A percentile compares a stretch with the other conserved stretches of the same genome.
These are phyloP conservation scores for Pseudogymnoascus pannorum DNA, from an alignment of 2,329 filamentous ascomycete genomes.

Conservation along the genomic window DNA sequence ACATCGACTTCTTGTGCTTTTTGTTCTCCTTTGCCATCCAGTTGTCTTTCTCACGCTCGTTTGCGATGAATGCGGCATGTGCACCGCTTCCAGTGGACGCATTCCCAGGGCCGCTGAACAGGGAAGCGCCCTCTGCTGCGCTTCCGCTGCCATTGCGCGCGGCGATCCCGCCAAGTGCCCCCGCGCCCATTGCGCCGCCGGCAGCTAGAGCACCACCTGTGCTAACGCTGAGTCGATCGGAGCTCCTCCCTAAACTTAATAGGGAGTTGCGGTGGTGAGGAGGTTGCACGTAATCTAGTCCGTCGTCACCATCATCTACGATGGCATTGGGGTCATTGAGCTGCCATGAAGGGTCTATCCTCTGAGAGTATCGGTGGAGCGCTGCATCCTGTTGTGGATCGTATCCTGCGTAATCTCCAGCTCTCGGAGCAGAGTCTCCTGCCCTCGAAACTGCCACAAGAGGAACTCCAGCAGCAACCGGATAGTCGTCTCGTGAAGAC, in stretches of 20 bases:
- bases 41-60: conserved; percentile 51
- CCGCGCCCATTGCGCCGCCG: conserved; percentile 16
- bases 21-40: conserved; percentile 55
- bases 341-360: conserved; percentile 24
- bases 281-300: conserved; percentile 49
- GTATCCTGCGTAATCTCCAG: conserved; percentile 13
- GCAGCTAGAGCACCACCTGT: conserved; percentile 37
- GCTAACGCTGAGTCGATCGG: not conserved
- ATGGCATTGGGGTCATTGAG: conserved; percentile 62
- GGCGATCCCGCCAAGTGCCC: conserved; percentile 23
- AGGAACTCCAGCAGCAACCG: not conserved
- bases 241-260: conserved; percentile 20
- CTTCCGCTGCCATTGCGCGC: conserved; percentile 27
- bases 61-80: not conserved
- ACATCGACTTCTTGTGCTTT: conserved; percentile 60
- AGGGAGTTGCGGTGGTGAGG: conserved; percentile 33
- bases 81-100: conserved; percentile 13
- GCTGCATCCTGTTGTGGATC: conserved; percentile 16
- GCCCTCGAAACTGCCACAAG: not conserved
- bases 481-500: not conserved
- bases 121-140: conserved; percentile 23
- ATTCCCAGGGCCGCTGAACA: conserved; percentile 29
- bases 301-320: conserved; percentile 82
- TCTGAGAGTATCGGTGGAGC: conserved; percentile 24
- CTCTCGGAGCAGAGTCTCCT: not conserved